Conservation (phyloP, 2,329 filamentous ascomycete genomes). For the Ophiosphaerella narmari region DNA sequence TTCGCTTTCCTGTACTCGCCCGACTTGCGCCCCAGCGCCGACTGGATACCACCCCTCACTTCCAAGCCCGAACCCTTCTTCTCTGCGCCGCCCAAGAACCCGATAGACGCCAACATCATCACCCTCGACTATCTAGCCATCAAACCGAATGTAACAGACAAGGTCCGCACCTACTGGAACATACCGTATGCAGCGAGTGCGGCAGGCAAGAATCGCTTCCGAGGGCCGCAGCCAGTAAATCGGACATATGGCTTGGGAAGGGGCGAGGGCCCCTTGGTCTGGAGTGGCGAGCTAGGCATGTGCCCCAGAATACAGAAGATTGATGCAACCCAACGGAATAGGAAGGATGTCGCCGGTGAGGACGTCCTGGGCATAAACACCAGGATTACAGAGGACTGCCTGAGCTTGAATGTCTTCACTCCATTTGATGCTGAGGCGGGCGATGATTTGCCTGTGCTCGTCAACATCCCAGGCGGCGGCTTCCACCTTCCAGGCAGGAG, state of each 20-base stretch:
- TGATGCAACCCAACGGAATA: slow-evolving; percentile 28
- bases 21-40: slow-evolving; percentile 24
- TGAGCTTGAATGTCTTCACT: slow-evolving; percentile 48
- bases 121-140: slow-evolving; percentile 39
- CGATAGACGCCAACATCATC: slow-evolving; percentile 33
- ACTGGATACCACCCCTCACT: slow-evolving; percentile 33
- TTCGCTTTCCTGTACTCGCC: slow-evolving; percentile 35
- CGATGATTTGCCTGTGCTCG: slow-evolving; percentile 44
- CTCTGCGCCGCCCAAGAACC: slow-evolving; percentile 28
- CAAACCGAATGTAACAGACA: slow-evolving; percentile 33
- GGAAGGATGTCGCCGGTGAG: slow-evolving; percentile 30
- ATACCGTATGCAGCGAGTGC: slow-evolving; percentile 40
- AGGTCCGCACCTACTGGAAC: slow-evolving; percentile 38
- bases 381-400: slow-evolving; percentile 45
- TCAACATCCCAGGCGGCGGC: slow-evolving; percentile 54
- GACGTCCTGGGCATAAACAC: slow-evolving; percentile 34
- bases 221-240: slow-evolving; percentile 37
- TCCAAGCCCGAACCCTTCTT: slow-evolving; percentile 27
- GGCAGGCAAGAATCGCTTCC: slow-evolving; percentile 35
- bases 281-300: slow-evolving; percentile 38
- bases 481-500: slow-evolving; percentile 46
- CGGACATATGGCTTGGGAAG: slow-evolving; percentile 29
- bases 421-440: slow-evolving; percentile 39
- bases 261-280: slow-evolving; percentile 30
- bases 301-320: slow-evolving; percentile 43